Base-by-base conservation (phyloP, 1,139 yeast species). In the Kodamaea suecica region DNA sequence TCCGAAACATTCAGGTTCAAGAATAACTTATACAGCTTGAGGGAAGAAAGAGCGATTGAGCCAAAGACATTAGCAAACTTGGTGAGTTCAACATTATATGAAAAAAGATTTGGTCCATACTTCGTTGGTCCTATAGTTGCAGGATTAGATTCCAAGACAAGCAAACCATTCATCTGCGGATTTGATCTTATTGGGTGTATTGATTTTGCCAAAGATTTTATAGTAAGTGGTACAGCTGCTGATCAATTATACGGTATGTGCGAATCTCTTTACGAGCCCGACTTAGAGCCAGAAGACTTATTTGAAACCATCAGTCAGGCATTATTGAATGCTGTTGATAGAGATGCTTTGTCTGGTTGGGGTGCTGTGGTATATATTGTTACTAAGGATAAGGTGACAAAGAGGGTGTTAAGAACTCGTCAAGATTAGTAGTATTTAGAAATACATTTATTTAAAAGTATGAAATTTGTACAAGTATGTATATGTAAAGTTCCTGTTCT, bases 211-310 rank as follows among this genome's bases (percentile, higher is more conserved):
- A 78, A 87, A 51, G 98, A 92, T 63, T 94, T 94, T 59, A 87
- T 87, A 29, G 98, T 94, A n/a, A 73, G 92, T 44, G 99, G 99
- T 40, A 94, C 98, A 2, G 97, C 97, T 4, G 68, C 88, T 16
- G 97, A 92, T 55, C 98, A 94, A 64, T 70, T 94, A 41, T 92
- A 83, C 55, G 99, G 99, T 62, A 92, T 92, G 97, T 94, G 98
- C 64, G 98, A 92, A 66, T 77, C 95, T n/a, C 71, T 94, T 42
- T 92, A 87, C 63, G 97, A 92, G 61, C 97, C 97, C 27, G 68
- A 84, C 54, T 71, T 92, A 51, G 97, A 80, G 59, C 92, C 98
- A 4, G 98, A 94, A 48, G 97, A 92, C 58, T 71, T 94, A 53
- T 94, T 94, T 59, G 98, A 94, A 61, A 90, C 97, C 30, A 84